Percentiles rank a stretch among this genome's conserved stretches.
Conservation (phyloP, 2,329 filamentous ascomycete genomes). For the Aspergillus pseudoviridinutans region DNA sequence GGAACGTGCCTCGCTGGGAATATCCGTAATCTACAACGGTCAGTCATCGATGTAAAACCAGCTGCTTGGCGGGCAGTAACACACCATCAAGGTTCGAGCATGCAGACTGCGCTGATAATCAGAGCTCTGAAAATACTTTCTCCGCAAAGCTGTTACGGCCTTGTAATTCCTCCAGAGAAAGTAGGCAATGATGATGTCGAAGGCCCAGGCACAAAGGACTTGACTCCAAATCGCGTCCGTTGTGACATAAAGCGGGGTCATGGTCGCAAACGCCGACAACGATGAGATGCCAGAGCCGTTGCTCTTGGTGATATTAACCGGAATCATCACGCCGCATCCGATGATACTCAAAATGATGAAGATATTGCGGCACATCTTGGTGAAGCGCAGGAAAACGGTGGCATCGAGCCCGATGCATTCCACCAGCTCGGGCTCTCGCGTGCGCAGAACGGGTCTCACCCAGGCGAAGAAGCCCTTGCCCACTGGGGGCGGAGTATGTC, state of each 20-base stretch:
- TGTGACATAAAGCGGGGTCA: conserved; percentile 51
- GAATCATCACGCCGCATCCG: conserved; percentile 74
- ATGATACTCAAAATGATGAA: conserved; percentile 70
- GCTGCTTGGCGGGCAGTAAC: conserved; percentile 3
- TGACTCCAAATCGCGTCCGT: conserved; percentile 55
- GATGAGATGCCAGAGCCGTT: conserved; percentile 25
- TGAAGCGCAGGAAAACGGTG: conserved; percentile 82
- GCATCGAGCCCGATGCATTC: conserved; percentile 88
- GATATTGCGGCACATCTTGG: conserved; percentile 87
- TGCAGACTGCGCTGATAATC: conserved; percentile 89
- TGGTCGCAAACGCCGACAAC: conserved; percentile 34
- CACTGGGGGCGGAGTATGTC: conserved; percentile 80
- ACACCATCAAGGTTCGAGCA: conserved; percentile 58
- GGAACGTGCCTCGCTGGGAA: conserved; percentile 69
- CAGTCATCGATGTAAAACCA: not conserved
- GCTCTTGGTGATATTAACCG: conserved; percentile 64
- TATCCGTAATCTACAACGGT: conserved; percentile 66
- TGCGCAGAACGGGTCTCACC: conserved; percentile 72
- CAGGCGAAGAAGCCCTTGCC: conserved; percentile 86
- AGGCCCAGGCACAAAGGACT: conserved; percentile 57
- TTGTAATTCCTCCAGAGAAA: conserved; percentile 92
- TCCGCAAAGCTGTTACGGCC: conserved; percentile 65
- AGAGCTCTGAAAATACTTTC: conserved; percentile 75
- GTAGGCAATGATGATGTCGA: conserved; percentile 69
- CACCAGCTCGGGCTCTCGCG: conserved; percentile 71